Evolutionary conservation across 2,329 filamentous ascomycete species (phyloP).

Genomic region (Neopestalotiopsis clavispora): DNA sequence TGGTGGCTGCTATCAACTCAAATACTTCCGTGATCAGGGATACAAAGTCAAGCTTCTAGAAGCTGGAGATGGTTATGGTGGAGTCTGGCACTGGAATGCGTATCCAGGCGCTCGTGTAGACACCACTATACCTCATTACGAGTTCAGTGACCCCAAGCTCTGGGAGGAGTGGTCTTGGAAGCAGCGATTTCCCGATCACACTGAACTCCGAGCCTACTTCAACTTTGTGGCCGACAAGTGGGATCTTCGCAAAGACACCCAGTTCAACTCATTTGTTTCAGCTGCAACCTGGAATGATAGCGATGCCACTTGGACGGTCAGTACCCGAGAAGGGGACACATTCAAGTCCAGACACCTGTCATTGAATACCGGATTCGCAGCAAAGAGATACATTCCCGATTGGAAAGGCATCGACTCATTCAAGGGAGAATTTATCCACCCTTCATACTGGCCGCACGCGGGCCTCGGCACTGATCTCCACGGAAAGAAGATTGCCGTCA

Average conservation of each 20-base stretch:
- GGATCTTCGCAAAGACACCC: constrained; percentile 46
- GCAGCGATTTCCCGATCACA: constrained; percentile 41
- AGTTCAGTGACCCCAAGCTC: constrained; percentile 41
- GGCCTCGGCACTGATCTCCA: constrained; percentile 39
- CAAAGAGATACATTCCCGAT: constrained; percentile 39
- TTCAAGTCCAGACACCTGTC: constrained; percentile 33
- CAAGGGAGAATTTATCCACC: constrained; percentile 32
- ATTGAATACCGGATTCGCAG: constrained; percentile 37
- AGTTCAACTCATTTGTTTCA: constrained; percentile 48
- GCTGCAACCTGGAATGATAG: constrained; percentile 44
- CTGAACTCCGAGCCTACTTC: constrained; percentile 51
- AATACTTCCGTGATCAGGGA: constrained; percentile 41
- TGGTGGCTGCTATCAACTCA: constrained; percentile 37
- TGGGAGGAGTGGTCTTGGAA: constrained; percentile 51
- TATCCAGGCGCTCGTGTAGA: constrained; percentile 50
- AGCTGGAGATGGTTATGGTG: constrained; percentile 41
- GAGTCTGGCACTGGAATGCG: constrained; percentile 49
- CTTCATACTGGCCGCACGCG: constrained; percentile 31
- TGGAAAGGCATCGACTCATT: constrained; percentile 42
- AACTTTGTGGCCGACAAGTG: constrained; percentile 48
- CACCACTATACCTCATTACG: constrained; percentile 34
- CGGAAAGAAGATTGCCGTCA: constrained; percentile 34
- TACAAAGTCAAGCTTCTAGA: constrained; percentile 43
- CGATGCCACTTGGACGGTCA: constrained; percentile 40
- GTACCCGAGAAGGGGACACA: constrained; percentile 26